Evolutionary conservation across 1,284 basidiomycete genomes (phyloP).

Genomic region (Melampsora americana): DNA sequence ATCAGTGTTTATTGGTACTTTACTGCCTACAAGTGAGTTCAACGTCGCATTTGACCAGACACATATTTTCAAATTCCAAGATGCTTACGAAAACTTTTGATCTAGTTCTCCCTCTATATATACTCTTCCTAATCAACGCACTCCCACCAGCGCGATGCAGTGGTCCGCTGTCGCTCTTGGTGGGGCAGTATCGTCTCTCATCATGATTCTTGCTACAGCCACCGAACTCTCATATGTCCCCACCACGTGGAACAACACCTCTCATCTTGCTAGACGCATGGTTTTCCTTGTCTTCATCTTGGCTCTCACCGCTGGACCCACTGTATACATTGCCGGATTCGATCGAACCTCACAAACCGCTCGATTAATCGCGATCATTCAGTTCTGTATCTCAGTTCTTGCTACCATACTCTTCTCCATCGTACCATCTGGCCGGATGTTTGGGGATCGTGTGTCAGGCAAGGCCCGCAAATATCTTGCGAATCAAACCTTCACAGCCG

Average conservation of each 20-base stretch:
- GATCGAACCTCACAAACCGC: conserved; percentile 65
- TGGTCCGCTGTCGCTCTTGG: conserved; percentile 87
- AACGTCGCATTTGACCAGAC: background rate
- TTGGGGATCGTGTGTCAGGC: conserved; percentile 87
- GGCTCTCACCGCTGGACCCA: conserved; percentile 78
- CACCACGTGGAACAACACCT: conserved; percentile 94
- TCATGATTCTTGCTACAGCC: conserved; percentile 88
- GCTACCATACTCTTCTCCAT: conserved; percentile 77
- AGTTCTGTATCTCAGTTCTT: conserved; percentile 80
- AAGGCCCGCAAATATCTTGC: conserved; percentile 94
- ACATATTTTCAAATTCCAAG: background rate
- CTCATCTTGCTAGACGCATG: conserved; percentile 80
- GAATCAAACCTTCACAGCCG: conserved; percentile 91
- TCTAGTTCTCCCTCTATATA: conserved; percentile 89
- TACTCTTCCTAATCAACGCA: conserved; percentile 55
- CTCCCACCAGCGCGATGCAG: conserved; percentile 67
- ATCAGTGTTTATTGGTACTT: conserved; percentile 89
- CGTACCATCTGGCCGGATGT: conserved; percentile 88
- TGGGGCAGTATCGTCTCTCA: conserved; percentile 80
- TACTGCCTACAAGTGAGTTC: conserved; percentile 60
- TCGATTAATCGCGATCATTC: conserved; percentile 82
- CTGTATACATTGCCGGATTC: conserved; percentile 69
- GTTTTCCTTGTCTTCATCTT: conserved; percentile 79
- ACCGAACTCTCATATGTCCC: conserved; percentile 93
- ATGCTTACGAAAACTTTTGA: conserved; percentile 12